phyloP scores from a whole-genome alignment of 2,329 filamentous ascomycete species.

The Fusarium sp. region DNA sequence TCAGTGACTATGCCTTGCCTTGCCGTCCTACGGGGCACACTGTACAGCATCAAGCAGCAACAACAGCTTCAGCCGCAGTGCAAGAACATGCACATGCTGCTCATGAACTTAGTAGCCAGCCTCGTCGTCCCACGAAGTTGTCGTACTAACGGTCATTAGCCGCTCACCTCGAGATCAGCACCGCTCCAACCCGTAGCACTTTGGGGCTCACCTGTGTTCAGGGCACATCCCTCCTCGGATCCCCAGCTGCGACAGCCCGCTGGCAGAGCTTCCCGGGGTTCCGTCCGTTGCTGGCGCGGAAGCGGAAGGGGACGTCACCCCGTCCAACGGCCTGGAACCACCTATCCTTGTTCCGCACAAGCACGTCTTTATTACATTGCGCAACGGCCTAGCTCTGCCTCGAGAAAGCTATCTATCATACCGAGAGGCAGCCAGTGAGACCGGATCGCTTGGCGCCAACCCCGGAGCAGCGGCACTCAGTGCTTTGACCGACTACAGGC shows the following conservation, averaged over 20 bases:
- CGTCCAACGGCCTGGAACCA: constrained; percentile 12
- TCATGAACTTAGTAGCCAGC: background rate
- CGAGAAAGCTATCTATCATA: background rate
- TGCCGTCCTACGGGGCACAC: background rate
- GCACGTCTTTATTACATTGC: constrained; percentile 4
- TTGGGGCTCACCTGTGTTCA: background rate
- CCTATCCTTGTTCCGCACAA: constrained; percentile 1
- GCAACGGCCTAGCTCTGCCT: background rate
- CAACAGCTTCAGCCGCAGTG: background rate
- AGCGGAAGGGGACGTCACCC: constrained; percentile 11
- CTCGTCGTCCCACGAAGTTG: background rate
- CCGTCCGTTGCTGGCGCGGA: constrained; percentile 7
- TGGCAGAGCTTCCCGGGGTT: constrained; percentile 2
- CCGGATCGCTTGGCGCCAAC: background rate
- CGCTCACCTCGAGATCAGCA: background rate
- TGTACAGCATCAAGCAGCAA: constrained; percentile 9
- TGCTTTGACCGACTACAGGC: background rate
- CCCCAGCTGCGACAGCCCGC: background rate
- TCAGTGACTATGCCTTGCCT: constrained; percentile 1
- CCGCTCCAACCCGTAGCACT: background rate
- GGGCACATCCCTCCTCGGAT: constrained; percentile 10
- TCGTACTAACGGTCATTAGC: background rate
- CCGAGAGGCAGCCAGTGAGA: background rate
- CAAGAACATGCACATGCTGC: background rate
- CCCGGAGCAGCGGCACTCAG: background rate